These are phyloP conservation scores for Chrysochromulina parva DNA, from an alignment of 78 protist genomes.

Conservation along the genomic window DNA sequence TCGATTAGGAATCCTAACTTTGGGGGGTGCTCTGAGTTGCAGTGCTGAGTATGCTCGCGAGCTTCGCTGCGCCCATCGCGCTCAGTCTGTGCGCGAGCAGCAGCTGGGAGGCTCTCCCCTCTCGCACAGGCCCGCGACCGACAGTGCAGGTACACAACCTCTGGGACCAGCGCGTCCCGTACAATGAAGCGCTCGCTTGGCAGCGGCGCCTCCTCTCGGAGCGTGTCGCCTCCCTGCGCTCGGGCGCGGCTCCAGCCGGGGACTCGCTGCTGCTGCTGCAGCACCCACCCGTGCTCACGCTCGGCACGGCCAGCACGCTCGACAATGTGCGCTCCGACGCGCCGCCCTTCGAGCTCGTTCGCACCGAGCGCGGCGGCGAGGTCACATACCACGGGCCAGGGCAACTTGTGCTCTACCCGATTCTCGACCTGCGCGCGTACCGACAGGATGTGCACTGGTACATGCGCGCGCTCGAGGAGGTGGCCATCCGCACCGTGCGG, in stretches of 20 bases:
- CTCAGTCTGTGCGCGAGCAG: too few species aligned
- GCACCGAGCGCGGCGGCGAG: slow-evolving; percentile 34
- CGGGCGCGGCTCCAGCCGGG: neutral
- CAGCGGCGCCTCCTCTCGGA: neutral
- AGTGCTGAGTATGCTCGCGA: too few species aligned
- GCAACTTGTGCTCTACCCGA: slow-evolving; percentile 25
- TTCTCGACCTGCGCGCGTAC: neutral
- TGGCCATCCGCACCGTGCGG: neutral
- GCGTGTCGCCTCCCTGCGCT: neutral
- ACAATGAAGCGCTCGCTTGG: neutral
- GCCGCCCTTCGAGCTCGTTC: neutral
- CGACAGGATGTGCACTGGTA: slow-evolving; percentile 31
- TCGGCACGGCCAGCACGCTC: neutral
- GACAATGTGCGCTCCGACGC: neutral
- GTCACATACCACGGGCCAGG: slow-evolving; percentile 43
- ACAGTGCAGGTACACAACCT: neutral
- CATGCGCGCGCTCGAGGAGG: slow-evolving; percentile 18
- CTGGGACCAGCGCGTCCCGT: neutral
- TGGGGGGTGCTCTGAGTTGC: too few species aligned
- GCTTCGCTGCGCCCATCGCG: too few species aligned
- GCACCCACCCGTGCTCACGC: neutral
- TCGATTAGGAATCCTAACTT: too few species aligned
- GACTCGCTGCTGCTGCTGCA: slow-evolving; percentile 19
- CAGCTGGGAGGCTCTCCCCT: too few species aligned
- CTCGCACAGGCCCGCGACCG: too few species aligned